Evolutionary conservation across 2,329 filamentous ascomycete species (phyloP).

Genomic region (Trichophyton benhamiae): DNA sequence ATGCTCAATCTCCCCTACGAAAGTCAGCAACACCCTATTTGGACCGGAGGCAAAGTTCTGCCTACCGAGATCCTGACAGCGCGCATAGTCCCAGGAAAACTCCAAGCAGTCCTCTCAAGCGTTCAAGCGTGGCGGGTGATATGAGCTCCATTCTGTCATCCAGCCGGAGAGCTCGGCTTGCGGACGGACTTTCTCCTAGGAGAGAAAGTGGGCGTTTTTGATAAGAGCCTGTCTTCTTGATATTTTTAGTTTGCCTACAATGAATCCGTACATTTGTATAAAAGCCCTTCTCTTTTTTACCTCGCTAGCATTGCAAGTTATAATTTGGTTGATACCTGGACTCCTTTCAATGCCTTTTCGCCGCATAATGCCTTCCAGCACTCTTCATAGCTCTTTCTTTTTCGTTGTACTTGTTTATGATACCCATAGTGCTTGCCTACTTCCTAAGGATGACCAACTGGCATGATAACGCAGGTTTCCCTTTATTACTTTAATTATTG

Average conservation of each 20-base stretch:
- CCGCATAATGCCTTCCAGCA: neutral
- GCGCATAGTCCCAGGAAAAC: slow-evolving; percentile 28
- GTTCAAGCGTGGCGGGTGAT: slow-evolving; percentile 29
- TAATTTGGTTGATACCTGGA: neutral
- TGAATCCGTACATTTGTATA: neutral
- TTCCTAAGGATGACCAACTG: neutral
- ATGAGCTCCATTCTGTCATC: slow-evolving; percentile 16
- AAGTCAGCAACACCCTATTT: slow-evolving; percentile 56
- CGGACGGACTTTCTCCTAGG: slow-evolving; percentile 9
- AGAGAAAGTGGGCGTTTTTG: slow-evolving; percentile 23
- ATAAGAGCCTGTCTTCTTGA: neutral
- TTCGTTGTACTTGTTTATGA: neutral
- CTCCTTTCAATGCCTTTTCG: neutral
- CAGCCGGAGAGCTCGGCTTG: neutral
- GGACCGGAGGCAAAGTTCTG: slow-evolving; percentile 31
- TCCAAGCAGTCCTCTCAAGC: slow-evolving; percentile 32
- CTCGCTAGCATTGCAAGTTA: neutral
- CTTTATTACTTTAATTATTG: too few relatives aligned
- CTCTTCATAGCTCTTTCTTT: neutral
- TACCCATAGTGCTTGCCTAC: neutral
- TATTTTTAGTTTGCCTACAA: neutral
- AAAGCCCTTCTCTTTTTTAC: neutral
- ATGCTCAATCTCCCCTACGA: slow-evolving; percentile 70
- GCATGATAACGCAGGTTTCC: neutral
- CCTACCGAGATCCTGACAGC: slow-evolving; percentile 27